Evolutionary conservation across 1,284 basidiomycete species (phyloP).

Genomic region (Pholiota adiposa): DNA sequence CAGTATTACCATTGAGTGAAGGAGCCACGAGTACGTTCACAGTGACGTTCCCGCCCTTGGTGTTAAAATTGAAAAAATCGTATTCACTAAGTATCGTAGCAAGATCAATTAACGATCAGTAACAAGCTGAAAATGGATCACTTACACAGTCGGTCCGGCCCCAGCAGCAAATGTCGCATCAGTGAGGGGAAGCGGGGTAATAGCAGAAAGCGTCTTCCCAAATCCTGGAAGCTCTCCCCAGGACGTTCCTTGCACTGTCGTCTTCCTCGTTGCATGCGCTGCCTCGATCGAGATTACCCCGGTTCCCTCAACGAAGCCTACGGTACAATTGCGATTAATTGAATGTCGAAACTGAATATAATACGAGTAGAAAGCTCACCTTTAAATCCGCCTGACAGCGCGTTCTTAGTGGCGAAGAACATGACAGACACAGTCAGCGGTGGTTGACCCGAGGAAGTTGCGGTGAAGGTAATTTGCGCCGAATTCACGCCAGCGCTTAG

Average conservation of each 20-base stretch:
- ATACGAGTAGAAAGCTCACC: conserved; percentile 34
- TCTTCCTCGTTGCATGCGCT: conserved; percentile 57
- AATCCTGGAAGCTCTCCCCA: conserved; percentile 66
- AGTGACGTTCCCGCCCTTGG: conserved; percentile 45
- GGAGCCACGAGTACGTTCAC: conserved; percentile 61
- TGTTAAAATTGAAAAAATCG: conserved; percentile 68
- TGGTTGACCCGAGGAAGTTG: conserved; percentile 44
- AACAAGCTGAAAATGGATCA: conserved; percentile 7
- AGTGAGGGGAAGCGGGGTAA: conserved; percentile 63
- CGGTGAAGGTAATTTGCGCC: conserved; percentile 52
- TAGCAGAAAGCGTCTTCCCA: conserved; percentile 60
- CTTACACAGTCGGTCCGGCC: conserved; percentile 62
- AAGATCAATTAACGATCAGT: background rate
- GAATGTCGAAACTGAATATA: background rate
- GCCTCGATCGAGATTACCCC: conserved; percentile 71
- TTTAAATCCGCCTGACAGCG: conserved; percentile 47
- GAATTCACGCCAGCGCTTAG: conserved; percentile 43
- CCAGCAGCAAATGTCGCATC: conserved; percentile 63
- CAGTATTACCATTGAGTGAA: conserved; percentile 59
- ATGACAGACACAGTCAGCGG: conserved; percentile 40
- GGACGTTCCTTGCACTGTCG: conserved; percentile 50
- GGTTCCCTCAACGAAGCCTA: conserved; percentile 67
- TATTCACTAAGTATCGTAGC: conserved; percentile 54
- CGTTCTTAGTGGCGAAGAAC: conserved; percentile 43
- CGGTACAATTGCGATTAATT: background rate